A percentile compares a stretch with the other conserved stretches of the same genome.
Evolutionary conservation across 441 rosid species (phyloP).

Genomic region (Erysimum pusillum): DNA sequence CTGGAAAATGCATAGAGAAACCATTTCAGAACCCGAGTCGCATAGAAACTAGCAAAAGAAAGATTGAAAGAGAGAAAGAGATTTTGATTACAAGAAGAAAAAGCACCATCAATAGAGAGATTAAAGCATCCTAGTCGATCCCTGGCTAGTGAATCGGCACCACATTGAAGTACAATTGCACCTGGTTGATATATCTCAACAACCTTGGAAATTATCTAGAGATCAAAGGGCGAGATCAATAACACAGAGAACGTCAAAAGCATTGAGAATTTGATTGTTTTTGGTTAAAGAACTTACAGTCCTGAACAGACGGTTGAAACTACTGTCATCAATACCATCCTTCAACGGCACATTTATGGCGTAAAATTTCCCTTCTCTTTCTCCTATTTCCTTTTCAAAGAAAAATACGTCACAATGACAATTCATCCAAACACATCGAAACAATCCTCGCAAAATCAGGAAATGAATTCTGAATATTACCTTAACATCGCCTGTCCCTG

Average conservation of each 20-base stretch:
- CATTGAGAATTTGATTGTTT: slow-evolving; percentile 15
- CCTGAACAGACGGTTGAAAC: slow-evolving; percentile 95
- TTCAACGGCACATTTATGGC: slow-evolving; percentile 96
- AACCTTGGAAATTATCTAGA: slow-evolving; percentile 86
- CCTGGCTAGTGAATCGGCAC: slow-evolving; percentile 98
- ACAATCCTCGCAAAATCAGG: background rate
- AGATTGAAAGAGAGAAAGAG: slow-evolving; percentile 32
- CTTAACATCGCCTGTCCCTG: slow-evolving; percentile 99
- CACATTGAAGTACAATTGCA: slow-evolving; percentile 95
- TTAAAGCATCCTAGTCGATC: slow-evolving; percentile 99
- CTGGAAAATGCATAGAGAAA: slow-evolving; percentile 50
- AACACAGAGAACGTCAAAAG: background rate
- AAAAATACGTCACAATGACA: slow-evolving; percentile 1
- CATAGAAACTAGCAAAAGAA: slow-evolving; percentile 33
- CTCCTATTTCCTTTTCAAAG: slow-evolving; percentile 88
- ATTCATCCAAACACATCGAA: slow-evolving; percentile 19
- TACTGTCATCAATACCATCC: slow-evolving; percentile 96
- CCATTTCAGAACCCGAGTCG: slow-evolving; percentile 14
- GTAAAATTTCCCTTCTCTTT: slow-evolving; percentile 93
- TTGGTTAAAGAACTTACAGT: slow-evolving; percentile 64
- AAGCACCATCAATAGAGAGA: slow-evolving; percentile 96
- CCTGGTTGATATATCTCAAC: slow-evolving; percentile 95
- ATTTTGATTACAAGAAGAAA: slow-evolving; percentile 58
- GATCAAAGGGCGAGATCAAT: slow-evolving; percentile 4
- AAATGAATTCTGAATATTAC: slow-evolving; percentile 45